Base-by-base conservation (phyloP, 2,329 filamentous ascomycete species). In the Acrocalymma vagum region DNA sequence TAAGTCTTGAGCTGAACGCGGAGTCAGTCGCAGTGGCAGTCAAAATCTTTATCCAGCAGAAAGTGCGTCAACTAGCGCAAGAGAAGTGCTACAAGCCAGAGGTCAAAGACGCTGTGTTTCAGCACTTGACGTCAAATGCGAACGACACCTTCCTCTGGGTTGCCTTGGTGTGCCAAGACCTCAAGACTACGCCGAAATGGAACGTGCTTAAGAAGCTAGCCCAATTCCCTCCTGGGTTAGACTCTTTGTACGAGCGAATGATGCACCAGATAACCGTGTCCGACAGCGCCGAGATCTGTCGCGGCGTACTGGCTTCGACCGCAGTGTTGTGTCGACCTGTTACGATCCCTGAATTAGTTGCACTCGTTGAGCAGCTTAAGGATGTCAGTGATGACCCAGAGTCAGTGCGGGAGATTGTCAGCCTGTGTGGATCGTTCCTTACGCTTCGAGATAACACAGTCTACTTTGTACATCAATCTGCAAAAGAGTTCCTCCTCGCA, bases 201-300 rank as follows among this genome's bases (percentile, higher is more conserved):
- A 46, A 57, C 4, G 32, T 40, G 8, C 25, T 38, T 3, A 32
- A 37, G 16, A 47, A 48, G 38, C 25, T 71, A 6, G 7, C 44
- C 5, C 18, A 17, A 20, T 67, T 74, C 25, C 73, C 72, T 3
- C 42, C 57, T 4, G 68, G 68, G 0, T 64, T 77, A 0, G 38
- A 71, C 25, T 6, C 44, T 1, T 42, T 78, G 2, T 78, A 78
- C 34, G 5, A 46, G 2, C 58, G 57, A 9, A 77, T 77, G 71
- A 49, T 75, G 17, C 23, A 51, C 0, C 52, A 67, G 6, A 69
- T 77, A 5, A n/a, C 24, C 5, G 10, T 40, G 2, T 65, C 53
- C 2, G 42, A 65, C 0, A 50, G 72, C 41, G 42, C 51, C 3
- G 35, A 64, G 0, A 17, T 66, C 6, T 77, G 66, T 51, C 57